Evolutionary conservation across 139 green algal genomes (phyloP).

Genomic region (Chlorokybus atmophyticus): DNA sequence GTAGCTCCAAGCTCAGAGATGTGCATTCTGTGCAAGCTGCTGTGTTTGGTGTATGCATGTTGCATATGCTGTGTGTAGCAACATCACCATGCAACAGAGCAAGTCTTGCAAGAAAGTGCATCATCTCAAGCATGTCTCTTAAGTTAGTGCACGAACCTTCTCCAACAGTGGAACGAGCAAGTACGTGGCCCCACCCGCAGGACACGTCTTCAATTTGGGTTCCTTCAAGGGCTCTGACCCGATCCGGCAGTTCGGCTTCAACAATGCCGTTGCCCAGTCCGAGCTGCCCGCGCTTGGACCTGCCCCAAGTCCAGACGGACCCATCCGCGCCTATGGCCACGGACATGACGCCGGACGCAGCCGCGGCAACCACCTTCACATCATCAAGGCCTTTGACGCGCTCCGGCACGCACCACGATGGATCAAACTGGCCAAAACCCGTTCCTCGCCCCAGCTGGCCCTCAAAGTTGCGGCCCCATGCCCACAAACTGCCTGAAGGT

Average conservation of each 20-base stretch:
- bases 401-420: conserved; percentile 1
- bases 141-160: too few species aligned
- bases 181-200: conserved; percentile 15
- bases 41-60: too few species aligned
- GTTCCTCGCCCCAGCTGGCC: conserved; percentile 6
- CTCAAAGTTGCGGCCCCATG: conserved; percentile 14
- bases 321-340: conserved; percentile 5
- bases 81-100: too few species aligned
- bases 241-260: not conserved
- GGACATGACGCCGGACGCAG: conserved; percentile 10
- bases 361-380: conserved; percentile 3
- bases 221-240: conserved; percentile 5
- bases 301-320: conserved; percentile 13
- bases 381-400: conserved; percentile 9
- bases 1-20: too few species aligned
- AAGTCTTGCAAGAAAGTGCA: too few species aligned
- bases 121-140: too few species aligned
- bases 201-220: conserved; percentile 9
- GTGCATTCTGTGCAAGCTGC: too few species aligned
- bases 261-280: conserved; percentile 3
- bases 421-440: not conserved
- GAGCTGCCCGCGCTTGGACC: conserved; percentile 13
- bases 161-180: conserved; percentile 11
- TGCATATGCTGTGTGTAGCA: too few species aligned
- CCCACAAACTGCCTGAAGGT: conserved; percentile 8